Percentiles rank a stretch among this genome's conserved stretches.
Conservation (phyloP, 2,329 filamentous ascomycete genomes). For the Colletotrichum tanaceti region DNA sequence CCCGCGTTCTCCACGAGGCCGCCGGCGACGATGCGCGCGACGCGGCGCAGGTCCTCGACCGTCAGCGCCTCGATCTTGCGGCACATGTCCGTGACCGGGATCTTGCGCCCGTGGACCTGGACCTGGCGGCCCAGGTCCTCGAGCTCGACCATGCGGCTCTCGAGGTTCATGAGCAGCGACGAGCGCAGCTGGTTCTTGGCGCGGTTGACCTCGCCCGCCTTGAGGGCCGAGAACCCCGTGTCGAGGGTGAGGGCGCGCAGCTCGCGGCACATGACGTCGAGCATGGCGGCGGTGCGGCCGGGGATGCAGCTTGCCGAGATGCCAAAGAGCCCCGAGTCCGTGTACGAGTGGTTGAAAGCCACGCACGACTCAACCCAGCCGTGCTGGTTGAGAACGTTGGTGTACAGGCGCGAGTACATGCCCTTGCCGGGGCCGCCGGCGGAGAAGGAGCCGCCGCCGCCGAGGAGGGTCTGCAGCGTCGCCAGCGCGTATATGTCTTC, state of each 20-base stretch:
- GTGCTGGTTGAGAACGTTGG: constrained; percentile 96
- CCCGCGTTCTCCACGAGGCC: constrained; percentile 82
- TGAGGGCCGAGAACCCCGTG: constrained; percentile 77
- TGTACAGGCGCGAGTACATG: constrained; percentile 98
- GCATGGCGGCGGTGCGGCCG: constrained; percentile 81
- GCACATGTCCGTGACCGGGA: constrained; percentile 95
- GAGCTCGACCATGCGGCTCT: constrained; percentile 95
- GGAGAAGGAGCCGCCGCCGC: constrained; percentile 95
- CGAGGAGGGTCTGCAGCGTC: constrained; percentile 93
- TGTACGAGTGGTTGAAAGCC: constrained; percentile 98
- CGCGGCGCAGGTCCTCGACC: constrained; percentile 81
- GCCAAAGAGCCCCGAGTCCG: constrained; percentile 93
- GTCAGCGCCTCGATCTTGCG: constrained; percentile 84
- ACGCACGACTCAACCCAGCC: constrained; percentile 97
- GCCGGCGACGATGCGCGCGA: constrained; percentile 81
- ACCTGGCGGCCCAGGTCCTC: constrained; percentile 96
- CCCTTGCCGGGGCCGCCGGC: constrained; percentile 97
- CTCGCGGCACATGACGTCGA: constrained; percentile 95
- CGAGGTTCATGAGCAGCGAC: constrained; percentile 94
- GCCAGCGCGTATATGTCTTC: constrained; percentile 97
- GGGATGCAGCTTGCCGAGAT: constrained; percentile 90
- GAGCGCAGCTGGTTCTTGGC: constrained; percentile 97
- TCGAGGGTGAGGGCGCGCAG: constrained; percentile 82
- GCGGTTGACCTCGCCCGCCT: constrained; percentile 82
- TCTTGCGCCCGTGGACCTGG: constrained; percentile 94